Conservation (phyloP, 176 grass and related monocot species). For the Tillandsia leiboldiana region DNA sequence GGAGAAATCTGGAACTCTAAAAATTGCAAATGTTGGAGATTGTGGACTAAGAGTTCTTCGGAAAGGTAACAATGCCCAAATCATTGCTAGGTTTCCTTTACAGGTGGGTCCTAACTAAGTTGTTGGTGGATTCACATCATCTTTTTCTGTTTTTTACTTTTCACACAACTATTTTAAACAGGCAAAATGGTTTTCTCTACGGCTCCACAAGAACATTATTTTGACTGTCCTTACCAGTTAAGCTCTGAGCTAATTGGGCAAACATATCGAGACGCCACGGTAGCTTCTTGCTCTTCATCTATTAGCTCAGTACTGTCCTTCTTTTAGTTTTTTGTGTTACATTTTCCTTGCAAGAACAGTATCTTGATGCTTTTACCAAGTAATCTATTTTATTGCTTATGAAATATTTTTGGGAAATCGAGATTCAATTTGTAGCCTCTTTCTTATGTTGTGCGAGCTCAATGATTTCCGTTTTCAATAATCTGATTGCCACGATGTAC, state of each 20-base stretch:
- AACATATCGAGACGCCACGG: conserved; percentile 79
- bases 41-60: conserved; percentile 73
- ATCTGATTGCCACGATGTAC: neutral
- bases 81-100: neutral
- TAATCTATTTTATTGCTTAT: neutral
- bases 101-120: neutral
- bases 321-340: neutral
- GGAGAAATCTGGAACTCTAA: conserved; percentile 67
- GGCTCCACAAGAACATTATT: conserved; percentile 89
- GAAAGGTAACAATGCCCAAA: conserved; percentile 40
- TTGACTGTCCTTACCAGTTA: conserved; percentile 91
- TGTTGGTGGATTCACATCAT: conserved; percentile 6
- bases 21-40: conserved; percentile 86
- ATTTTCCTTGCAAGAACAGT: neutral
- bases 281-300: conserved; percentile 16
- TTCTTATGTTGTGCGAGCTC: conserved; percentile 2
- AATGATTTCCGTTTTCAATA: conserved; percentile 5
- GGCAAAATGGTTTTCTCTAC: conserved; percentile 76
- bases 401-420: neutral
- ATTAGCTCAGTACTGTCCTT: neutral
- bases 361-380: neutral
- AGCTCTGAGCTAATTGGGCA: conserved; percentile 68
- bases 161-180: conserved; percentile 9
- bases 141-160: conserved; percentile 10
- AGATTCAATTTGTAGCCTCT: neutral